Base-by-base conservation (phyloP, 306 rosid genomes). In the Castanea sativa region DNA sequence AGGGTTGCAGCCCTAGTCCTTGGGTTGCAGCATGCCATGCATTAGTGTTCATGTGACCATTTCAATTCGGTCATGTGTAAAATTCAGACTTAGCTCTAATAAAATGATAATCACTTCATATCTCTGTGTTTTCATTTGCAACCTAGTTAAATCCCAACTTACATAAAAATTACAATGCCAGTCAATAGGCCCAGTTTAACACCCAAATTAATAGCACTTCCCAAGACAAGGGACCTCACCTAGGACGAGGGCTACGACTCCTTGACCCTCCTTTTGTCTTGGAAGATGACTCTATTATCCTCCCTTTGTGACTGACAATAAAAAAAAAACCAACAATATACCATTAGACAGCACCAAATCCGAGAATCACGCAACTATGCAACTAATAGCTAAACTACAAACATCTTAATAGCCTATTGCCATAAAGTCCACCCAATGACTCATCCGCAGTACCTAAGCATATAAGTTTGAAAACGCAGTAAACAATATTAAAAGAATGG, bases 211-310 rank as follows among this genome's bases (percentile, higher is more conserved):
- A 12, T 23, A 64, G 74, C 59, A 79, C 55, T 19, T 11, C 2
- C 1, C 29, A 11, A 32, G 51, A 45, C 57, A 73, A 76, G 67
- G 51, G 59, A 71, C 20, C 81, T 82, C 77, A 91, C 94, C 94
- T 89, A n/a, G 92, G 81, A 63, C 90, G 94, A 73, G 94, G 94
- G 76, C 94, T 91, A 51, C 87, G 90, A 78, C 95, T 91, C 75
- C 90, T 80, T 11, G 92, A 88, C 81, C 87, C 84, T 74, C 86
- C 81, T 67, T 53, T 78, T 33, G 71, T 18, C 85, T 87, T 91
- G 19, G 92, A 87, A 18, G 88, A 74, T 60, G 95, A 55, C 75
- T 91, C 95, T 27, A 71, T 81, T 68, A 91, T 69, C 77, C 83
- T 85, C 30, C 95, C 95, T 82, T 87, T 91, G 27, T 86, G 91